These are phyloP conservation scores for Penicillium fimorum DNA, from an alignment of 495 filamentous ascomycete genomes.

Conservation along the genomic window DNA sequence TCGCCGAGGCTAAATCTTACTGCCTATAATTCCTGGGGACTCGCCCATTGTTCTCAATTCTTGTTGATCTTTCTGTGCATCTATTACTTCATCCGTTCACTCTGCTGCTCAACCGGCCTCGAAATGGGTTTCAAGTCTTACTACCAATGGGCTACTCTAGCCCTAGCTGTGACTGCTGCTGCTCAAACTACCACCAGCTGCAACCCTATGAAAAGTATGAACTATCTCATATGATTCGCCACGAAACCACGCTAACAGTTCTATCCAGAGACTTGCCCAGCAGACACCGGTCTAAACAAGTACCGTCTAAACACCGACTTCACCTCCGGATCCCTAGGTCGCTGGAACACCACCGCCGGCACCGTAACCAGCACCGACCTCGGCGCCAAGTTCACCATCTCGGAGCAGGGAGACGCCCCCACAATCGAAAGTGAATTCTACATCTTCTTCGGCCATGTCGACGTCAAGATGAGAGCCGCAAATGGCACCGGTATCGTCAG, in stretches of 20 bases:
- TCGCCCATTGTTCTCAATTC: background rate
- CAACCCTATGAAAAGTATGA: constrained; percentile 60
- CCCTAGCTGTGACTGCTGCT: constrained; percentile 25
- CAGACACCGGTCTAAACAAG: constrained; percentile 62
- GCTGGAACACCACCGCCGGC: constrained; percentile 63
- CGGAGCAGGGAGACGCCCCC: constrained; percentile 67
- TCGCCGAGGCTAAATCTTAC: background rate
- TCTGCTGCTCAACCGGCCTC: background rate
- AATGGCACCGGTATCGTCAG: constrained; percentile 73
- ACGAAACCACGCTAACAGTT: background rate
- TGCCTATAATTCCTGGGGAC: constrained; percentile 3
- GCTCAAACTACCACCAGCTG: constrained; percentile 73
- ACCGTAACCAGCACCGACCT: constrained; percentile 47
- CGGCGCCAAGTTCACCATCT: constrained; percentile 71
- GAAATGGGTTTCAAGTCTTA: constrained; percentile 20
- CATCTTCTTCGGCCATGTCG: constrained; percentile 76
- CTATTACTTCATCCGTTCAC: background rate
- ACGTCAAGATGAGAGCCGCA: constrained; percentile 71
- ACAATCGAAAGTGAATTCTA: constrained; percentile 74
- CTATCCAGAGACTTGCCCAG: constrained; percentile 50
- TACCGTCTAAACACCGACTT: constrained; percentile 63
- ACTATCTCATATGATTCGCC: background rate
- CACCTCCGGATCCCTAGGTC: constrained; percentile 48
- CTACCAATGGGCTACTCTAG: constrained; percentile 24
- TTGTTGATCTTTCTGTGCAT: background rate